phyloP scores from a whole-genome alignment of 1,284 basidiomycete species.

The Ustilago crameri region DNA sequence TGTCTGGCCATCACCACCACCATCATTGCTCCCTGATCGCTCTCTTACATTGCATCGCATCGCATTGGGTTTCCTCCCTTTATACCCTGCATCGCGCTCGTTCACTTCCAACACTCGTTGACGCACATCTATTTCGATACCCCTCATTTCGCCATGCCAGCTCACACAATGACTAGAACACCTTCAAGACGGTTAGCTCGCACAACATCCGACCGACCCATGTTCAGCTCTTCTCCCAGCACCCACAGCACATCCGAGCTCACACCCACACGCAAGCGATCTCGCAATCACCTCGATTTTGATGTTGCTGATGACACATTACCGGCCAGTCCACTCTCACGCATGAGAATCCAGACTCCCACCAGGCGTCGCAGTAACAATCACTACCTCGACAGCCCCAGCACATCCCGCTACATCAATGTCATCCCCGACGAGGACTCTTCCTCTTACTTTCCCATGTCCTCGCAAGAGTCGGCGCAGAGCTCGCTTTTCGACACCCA shows the following conservation, averaged over 20 bases:
- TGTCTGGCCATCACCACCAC: constrained; percentile 1
- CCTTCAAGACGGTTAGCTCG: constrained; percentile 31
- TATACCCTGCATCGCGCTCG: background rate
- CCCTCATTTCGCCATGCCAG: constrained; percentile 27
- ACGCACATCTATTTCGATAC: too few relatives aligned
- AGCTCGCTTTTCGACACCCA: constrained; percentile 48
- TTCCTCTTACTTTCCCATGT: constrained; percentile 44
- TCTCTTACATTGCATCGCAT: constrained; percentile 1
- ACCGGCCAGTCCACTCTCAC: constrained; percentile 32
- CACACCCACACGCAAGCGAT: constrained; percentile 35
- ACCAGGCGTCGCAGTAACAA: constrained; percentile 6
- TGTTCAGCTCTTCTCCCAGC: constrained; percentile 25
- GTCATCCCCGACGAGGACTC: constrained; percentile 35
- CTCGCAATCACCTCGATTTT: constrained; percentile 28
- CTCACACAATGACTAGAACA: constrained; percentile 27
- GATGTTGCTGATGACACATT: constrained; percentile 15
- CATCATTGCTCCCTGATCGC: background rate
- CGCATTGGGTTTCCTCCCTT: constrained; percentile 2
- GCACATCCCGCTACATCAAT: constrained; percentile 21
- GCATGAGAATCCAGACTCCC: constrained; percentile 26
- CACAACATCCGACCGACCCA: constrained; percentile 23
- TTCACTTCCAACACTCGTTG: constrained; percentile 6
- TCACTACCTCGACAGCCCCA: constrained; percentile 28
- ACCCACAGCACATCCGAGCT: constrained; percentile 4
- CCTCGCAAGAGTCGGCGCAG: constrained; percentile 48